Conservation (phyloP, 2,329 filamentous ascomycete species). For the Penicillium decumbens region DNA sequence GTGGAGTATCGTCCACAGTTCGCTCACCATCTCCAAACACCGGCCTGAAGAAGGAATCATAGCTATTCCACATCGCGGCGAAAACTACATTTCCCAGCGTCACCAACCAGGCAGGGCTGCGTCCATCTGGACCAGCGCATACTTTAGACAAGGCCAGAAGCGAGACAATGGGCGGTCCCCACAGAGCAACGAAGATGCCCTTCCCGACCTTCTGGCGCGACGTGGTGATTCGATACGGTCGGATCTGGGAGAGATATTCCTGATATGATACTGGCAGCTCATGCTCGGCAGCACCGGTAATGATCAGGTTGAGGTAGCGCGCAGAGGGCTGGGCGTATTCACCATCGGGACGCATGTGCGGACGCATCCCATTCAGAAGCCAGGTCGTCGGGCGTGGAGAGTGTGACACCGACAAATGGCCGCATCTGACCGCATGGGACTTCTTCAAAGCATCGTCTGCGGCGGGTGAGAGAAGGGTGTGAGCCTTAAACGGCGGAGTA, state of each 20-base stretch:
- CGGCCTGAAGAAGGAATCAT: constrained; percentile 60
- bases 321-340: constrained; percentile 76
- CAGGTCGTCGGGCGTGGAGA: constrained; percentile 4
- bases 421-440: constrained; percentile 5
- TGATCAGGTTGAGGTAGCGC: constrained; percentile 77
- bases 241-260: constrained; percentile 63
- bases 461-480: constrained; percentile 72
- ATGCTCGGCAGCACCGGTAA: constrained; percentile 73
- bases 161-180: constrained; percentile 56
- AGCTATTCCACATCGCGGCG: constrained; percentile 57
- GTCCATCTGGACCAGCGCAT: constrained; percentile 62
- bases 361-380: constrained; percentile 20
- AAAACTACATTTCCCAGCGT: constrained; percentile 51
- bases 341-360: constrained; percentile 58
- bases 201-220: constrained; percentile 62
- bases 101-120: constrained; percentile 63
- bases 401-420: not conserved
- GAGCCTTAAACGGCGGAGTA: constrained; percentile 68
- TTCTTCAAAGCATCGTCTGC: constrained; percentile 26
- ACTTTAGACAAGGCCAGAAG: constrained; percentile 43
- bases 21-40: constrained; percentile 85
- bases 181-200: constrained; percentile 57
- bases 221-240: constrained; percentile 66
- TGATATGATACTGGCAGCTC: constrained; percentile 74
- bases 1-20: constrained; percentile 38